Conservation (phyloP, 2,329 filamentous ascomycete genomes). For the Pseudocercospora crystallina region DNA sequence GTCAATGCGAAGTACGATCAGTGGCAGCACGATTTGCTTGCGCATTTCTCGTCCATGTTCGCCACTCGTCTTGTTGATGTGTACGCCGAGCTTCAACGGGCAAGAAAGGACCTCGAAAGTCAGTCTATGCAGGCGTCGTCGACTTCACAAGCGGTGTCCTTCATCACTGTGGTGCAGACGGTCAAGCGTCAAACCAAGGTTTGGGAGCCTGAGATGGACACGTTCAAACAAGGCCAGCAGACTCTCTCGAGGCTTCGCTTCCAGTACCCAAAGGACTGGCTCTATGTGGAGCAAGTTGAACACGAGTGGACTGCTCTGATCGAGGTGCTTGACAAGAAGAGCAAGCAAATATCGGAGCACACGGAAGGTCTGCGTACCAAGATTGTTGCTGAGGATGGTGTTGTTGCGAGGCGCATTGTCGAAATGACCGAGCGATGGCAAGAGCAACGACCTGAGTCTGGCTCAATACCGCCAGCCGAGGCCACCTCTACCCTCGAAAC, state of each 20-base stretch:
- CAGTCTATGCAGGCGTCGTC: conserved; percentile 92
- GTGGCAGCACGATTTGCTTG: conserved; percentile 96
- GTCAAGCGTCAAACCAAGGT: conserved; percentile 90
- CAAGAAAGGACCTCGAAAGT: conserved; percentile 83
- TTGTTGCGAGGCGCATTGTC: conserved; percentile 82
- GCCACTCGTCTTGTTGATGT: conserved; percentile 90
- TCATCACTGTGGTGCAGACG: conserved; percentile 96
- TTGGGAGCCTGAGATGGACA: conserved; percentile 94
- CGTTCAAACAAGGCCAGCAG: conserved; percentile 93
- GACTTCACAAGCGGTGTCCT: conserved; percentile 94
- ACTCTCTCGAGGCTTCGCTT: conserved; percentile 89
- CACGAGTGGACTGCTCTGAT: conserved; percentile 93
- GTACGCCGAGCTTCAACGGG: conserved; percentile 86
- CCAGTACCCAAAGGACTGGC: conserved; percentile 90
- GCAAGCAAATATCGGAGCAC: conserved; percentile 94
- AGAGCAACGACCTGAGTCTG: conserved; percentile 94
- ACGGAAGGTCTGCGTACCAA: conserved; percentile 93
- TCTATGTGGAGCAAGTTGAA: conserved; percentile 93
- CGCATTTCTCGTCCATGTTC: conserved; percentile 87
- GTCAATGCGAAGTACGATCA: conserved; percentile 99
- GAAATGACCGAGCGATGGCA: conserved; percentile 88
- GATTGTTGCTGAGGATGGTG: conserved; percentile 88
- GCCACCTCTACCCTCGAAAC: conserved; percentile 77
- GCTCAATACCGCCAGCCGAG: conserved; percentile 84
- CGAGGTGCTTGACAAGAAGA: conserved; percentile 87